A percentile compares a stretch with the other conserved stretches of the same genome.
These are phyloP conservation scores for Alternaria solani DNA, from an alignment of 2,329 filamentous ascomycete species.

Conservation along the genomic window DNA sequence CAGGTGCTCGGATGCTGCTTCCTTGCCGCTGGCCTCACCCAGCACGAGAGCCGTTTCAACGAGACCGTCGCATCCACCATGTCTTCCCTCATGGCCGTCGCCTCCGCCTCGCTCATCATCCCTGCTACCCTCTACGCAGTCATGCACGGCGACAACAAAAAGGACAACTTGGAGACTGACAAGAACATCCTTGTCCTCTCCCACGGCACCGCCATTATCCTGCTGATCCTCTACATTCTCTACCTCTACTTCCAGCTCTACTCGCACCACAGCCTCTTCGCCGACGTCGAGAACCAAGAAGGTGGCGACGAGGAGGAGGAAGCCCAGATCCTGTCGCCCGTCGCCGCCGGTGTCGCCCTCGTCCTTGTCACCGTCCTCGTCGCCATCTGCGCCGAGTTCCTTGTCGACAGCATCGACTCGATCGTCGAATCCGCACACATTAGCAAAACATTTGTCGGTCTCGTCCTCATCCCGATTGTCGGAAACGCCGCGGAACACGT, in stretches of 20 bases:
- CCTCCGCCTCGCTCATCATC: conserved; percentile 62
- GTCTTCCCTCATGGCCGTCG: conserved; percentile 67
- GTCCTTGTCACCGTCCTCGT: conserved; percentile 60
- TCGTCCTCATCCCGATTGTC: conserved; percentile 65
- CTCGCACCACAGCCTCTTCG: conserved; percentile 59
- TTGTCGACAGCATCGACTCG: conserved; percentile 63
- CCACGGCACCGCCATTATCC: conserved; percentile 62
- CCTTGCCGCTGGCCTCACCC: conserved; percentile 58
- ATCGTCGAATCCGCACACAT: conserved; percentile 62
- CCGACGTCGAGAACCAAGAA: conserved; percentile 48
- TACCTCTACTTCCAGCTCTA: conserved; percentile 65
- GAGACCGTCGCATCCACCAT: conserved; percentile 80
- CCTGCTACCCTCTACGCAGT: conserved; percentile 62
- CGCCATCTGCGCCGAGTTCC: conserved; percentile 61
- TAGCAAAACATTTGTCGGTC: conserved; percentile 65
- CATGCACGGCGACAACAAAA: conserved; percentile 51
- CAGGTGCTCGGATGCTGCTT: conserved; percentile 63
- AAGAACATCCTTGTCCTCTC: conserved; percentile 60
- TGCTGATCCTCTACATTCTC: conserved; percentile 62
- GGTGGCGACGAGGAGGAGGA: conserved; percentile 44
- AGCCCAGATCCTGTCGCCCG: conserved; percentile 55
- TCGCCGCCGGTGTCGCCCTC: conserved; percentile 56
- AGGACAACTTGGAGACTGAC: conserved; percentile 51
- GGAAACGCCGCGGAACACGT: conserved; percentile 66
- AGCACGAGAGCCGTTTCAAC: conserved; percentile 66